Evolutionary conservation across 345 rosid species (phyloP), one percentile per base, ranked within the genome.

Genomic region (Eucalyptus caleyi): DNA sequence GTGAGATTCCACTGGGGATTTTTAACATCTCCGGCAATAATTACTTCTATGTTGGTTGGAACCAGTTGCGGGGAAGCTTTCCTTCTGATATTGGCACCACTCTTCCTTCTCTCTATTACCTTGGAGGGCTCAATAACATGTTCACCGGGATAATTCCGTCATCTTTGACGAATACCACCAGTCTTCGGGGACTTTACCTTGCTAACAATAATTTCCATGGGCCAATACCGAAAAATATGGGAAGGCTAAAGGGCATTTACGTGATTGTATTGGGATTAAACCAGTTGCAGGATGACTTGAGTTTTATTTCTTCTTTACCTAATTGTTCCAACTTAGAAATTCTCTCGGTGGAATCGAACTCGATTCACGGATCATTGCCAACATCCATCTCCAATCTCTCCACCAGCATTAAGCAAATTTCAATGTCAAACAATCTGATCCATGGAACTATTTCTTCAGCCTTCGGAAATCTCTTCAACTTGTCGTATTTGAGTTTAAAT

Each of bases 271-370:
- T 51, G 21, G 54, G 21, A 0, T 50, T 50, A 50, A 51, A 51
- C 8, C 54, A 51, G 2, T 51, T 51, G 54, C 8, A 51, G 54
- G 54, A 51, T 51, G 54, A 51, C 54, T 51, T 51, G 54, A 51
- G 54, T 16, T 51, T 51, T 16, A 51, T 51, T 16, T 51, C 21
- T 51, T 51, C 54, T 51, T 51, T 51, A 51, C 21, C 21, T 51
- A 51, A 51, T 51, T 51, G 54, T 51, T 51, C 54, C 8, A 16
- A 51, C 54, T 51, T 51, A 16, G 8, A 51, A 16, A 51, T 6
- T 51, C 54, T 16, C 21, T 16, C 21, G 9, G 5, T 65, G 21
- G 21, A n/a, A 1, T 0, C 0, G 3, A 65, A 65, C 77, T 65
- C 18, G 77, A 65, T 65, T 65, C 77, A 15, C 2, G 40, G 77